Evolutionary conservation across 2,329 filamentous ascomycete species (phyloP).

Genomic region (Xylariaceae sp.): DNA sequence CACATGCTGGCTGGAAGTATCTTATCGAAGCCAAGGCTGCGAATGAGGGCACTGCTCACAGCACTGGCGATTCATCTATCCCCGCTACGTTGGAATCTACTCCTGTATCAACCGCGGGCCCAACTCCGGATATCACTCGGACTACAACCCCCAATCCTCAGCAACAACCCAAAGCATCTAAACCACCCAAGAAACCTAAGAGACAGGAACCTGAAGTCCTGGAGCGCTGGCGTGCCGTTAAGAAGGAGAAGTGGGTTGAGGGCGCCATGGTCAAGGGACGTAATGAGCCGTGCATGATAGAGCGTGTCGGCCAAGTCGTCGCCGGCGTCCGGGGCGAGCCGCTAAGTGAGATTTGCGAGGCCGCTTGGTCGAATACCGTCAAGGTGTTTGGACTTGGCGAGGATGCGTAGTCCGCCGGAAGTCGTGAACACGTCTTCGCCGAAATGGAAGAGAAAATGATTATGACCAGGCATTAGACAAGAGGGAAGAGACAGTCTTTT

Average conservation of each 20-base stretch:
- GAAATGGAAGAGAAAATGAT: background rate
- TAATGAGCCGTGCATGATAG: conserved; percentile 87
- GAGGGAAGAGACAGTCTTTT: background rate
- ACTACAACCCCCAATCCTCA: conserved; percentile 12
- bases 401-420: conserved; percentile 17
- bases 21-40: conserved; percentile 39
- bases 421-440: background rate
- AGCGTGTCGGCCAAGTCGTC: conserved; percentile 80
- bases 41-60: conserved; percentile 8
- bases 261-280: conserved; percentile 89
- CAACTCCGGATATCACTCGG: conserved; percentile 21
- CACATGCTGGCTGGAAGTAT: conserved; percentile 77
- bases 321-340: conserved; percentile 76
- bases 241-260: conserved; percentile 91
- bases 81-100: conserved; percentile 11
- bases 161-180: conserved; percentile 16
- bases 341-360: conserved; percentile 79
- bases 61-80: conserved; percentile 1
- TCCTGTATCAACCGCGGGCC: conserved; percentile 12
- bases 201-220: conserved; percentile 62
- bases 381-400: conserved; percentile 69
- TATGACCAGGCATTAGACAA: background rate
- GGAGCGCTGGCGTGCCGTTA: conserved; percentile 72
- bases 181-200: conserved; percentile 39
- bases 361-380: conserved; percentile 76